A percentile compares a stretch with the other conserved stretches of the same genome.
Conservation (phyloP, 768 basidiomycete species). For the Lactarius psammicola region DNA sequence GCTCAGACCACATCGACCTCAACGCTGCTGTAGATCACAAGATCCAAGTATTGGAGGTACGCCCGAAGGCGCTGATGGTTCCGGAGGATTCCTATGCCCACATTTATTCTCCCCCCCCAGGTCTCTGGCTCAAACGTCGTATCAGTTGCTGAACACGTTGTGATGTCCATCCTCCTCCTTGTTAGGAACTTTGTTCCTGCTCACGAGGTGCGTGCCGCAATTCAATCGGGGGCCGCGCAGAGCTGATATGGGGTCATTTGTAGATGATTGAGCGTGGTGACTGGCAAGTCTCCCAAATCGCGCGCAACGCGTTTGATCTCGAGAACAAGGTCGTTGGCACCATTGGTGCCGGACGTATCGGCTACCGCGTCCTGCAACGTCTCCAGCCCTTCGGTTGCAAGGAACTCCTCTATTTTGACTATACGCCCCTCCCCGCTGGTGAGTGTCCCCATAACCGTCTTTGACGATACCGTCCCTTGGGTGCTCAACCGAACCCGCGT, state of each 20-base stretch:
- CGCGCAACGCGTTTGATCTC: constrained; percentile 82
- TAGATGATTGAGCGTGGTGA: constrained; percentile 81
- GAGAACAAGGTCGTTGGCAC: constrained; percentile 92
- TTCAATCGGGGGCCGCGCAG: not conserved
- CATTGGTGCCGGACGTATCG: constrained; percentile 78
- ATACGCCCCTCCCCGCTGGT: constrained; percentile 67
- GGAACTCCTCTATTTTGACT: constrained; percentile 89
- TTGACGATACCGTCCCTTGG: not conserved
- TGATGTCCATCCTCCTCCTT: constrained; percentile 87
- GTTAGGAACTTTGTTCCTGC: constrained; percentile 89
- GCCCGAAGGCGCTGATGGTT: constrained; percentile 11
- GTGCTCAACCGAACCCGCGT: constrained; percentile 28
- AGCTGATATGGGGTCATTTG: not conserved
- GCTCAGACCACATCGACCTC: constrained; percentile 87
- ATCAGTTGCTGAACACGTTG: constrained; percentile 87
- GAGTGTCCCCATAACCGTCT: constrained; percentile 15
- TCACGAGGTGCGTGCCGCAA: constrained; percentile 59
- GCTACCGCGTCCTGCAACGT: constrained; percentile 60
- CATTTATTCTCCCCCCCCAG: constrained; percentile 33
- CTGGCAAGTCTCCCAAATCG: constrained; percentile 86
- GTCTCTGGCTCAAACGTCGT: constrained; percentile 89
- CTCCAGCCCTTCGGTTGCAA: constrained; percentile 83
- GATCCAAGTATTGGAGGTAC: constrained; percentile 74
- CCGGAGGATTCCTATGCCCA: constrained; percentile 11
- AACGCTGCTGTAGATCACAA: constrained; percentile 79